Percentiles rank a stretch among this genome's conserved stretches.
Evolutionary conservation across 2,329 filamentous ascomycete species (phyloP).

Genomic region (Colletotrichum musae): DNA sequence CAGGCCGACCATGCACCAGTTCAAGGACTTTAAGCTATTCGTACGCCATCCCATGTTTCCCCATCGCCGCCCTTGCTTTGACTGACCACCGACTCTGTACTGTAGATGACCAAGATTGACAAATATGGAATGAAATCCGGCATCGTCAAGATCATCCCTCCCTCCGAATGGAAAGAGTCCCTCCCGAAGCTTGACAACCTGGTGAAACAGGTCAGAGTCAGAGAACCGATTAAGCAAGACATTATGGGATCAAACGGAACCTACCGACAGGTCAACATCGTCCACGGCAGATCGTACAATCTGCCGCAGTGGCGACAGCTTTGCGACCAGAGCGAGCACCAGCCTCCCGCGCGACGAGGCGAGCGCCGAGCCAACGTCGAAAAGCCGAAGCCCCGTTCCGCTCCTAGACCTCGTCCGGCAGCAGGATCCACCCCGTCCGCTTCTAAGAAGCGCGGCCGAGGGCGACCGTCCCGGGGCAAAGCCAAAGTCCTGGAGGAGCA

Average conservation of each 20-base stretch:
- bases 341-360: conserved; percentile 91
- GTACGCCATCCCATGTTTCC: conserved; percentile 63
- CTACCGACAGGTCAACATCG: conserved; percentile 96
- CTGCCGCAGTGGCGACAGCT: conserved; percentile 95
- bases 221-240: conserved; percentile 98
- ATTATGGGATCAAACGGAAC: conserved; percentile 96
- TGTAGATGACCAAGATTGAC: conserved; percentile 84
- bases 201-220: conserved; percentile 92
- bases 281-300: conserved; percentile 96
- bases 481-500: conserved; percentile 52
- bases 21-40: conserved; percentile 92
- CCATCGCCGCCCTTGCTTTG: conserved; percentile 18
- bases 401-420: conserved; percentile 49
- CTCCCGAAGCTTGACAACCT: conserved; percentile 86
- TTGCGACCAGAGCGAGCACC: conserved; percentile 95
- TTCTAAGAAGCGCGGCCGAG: conserved; percentile 58
- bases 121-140: conserved; percentile 97
- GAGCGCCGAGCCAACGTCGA: conserved; percentile 78
- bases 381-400: conserved; percentile 61
- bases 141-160: conserved; percentile 96
- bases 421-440: conserved; percentile 46
- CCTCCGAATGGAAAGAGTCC: conserved; percentile 90
- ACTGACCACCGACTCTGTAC: conserved; percentile 46
- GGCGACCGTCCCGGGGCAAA: conserved; percentile 56
- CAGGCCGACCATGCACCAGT: conserved; percentile 94